Base-by-base conservation (phyloP, 352 stramenopile species). In the Globisporangium okanoganense region DNA sequence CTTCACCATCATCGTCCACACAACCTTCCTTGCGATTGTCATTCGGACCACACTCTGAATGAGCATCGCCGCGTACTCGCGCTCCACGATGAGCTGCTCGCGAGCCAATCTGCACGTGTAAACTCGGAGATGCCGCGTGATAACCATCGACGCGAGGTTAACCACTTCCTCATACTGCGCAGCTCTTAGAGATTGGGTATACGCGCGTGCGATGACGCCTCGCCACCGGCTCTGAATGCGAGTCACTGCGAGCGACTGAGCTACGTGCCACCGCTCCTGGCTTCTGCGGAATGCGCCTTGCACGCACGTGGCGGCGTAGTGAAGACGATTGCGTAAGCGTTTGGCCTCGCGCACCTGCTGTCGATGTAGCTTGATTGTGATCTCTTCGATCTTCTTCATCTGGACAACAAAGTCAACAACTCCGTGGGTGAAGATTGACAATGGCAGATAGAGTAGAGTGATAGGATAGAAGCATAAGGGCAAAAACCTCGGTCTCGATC, bases 311-410 rank as follows among this genome's bases (percentile, higher is more conserved):
- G 80, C 79, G 6, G 79, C 73, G 47, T 77, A 81, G 40, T 78
- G 66, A 2, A 89, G 57, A 51, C 75, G 82, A 60, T 69, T 79
- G 12, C 70, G 70, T 52, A 94, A 49, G 0, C 85, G 75, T n/a
- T 79, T 85, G 5, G 75, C 82, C 55, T 92, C 85, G 13, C 85
- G 75, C 31, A 78, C 61, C 56, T 94, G 79, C 60, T 89, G 78
- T 1, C 79, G 73, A 43, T 90, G 80, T 6, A 94, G 59, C 56
- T 70, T 75, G 62, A 79, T 69, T 10, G 82, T 88, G 51, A 91
- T 85, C 20, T 82, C 75, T 43, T 89, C 69, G 2, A 92, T 83
- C 64, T 90, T 92, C 56, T 79, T 79, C 76, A 94, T 90, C 81
- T 93, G 49, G 18, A n/a, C n/a, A n/a, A n/a, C n/a, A n/a, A n/a